Percentiles rank a stretch among this genome's conserved stretches.
These are phyloP conservation scores for Pezicula radicicola DNA, from an alignment of 2,329 filamentous ascomycete species.

Conservation along the genomic window DNA sequence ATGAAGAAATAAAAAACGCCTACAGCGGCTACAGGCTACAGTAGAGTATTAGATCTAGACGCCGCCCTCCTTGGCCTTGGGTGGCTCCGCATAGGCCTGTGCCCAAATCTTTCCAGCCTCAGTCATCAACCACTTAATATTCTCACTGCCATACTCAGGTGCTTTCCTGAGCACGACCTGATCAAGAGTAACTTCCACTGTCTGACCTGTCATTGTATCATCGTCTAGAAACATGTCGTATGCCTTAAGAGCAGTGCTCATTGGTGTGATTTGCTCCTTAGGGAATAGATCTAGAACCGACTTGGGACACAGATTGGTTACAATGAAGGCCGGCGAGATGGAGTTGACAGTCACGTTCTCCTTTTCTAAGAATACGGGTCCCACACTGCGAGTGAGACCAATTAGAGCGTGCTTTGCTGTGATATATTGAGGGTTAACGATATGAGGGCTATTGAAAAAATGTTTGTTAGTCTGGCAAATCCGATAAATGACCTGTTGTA, in stretches of 20 bases:
- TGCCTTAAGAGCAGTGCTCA: slow-evolving; percentile 30
- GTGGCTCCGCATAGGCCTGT: not conserved
- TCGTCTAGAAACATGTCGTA: slow-evolving; percentile 31
- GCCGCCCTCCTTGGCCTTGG: too few relatives aligned
- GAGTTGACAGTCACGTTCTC: slow-evolving; percentile 33
- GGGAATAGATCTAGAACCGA: slow-evolving; percentile 25
- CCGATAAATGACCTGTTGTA: too few relatives aligned
- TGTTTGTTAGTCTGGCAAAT: too few relatives aligned
- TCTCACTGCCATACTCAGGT: slow-evolving; percentile 29
- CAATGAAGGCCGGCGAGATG: slow-evolving; percentile 31
- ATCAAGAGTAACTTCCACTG: slow-evolving; percentile 36
- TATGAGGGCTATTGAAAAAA: too few relatives aligned
- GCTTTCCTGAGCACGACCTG: slow-evolving; percentile 36
- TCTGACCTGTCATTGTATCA: slow-evolving; percentile 33
- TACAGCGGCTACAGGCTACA: too few relatives aligned
- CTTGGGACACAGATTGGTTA: slow-evolving; percentile 29
- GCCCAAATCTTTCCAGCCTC: not conserved
- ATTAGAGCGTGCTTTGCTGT: slow-evolving; percentile 24
- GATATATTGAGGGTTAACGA: slow-evolving; percentile 12
- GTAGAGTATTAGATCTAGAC: too few relatives aligned
- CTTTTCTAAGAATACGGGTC: slow-evolving; percentile 17
- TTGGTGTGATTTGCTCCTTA: slow-evolving; percentile 30
- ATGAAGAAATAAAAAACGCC: too few relatives aligned
- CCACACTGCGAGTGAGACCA: slow-evolving; percentile 29
- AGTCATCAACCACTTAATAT: slow-evolving; percentile 20